phyloP scores from a whole-genome alignment of 2,329 filamentous ascomycete species.

The Cadophora luteo-olivacea region DNA sequence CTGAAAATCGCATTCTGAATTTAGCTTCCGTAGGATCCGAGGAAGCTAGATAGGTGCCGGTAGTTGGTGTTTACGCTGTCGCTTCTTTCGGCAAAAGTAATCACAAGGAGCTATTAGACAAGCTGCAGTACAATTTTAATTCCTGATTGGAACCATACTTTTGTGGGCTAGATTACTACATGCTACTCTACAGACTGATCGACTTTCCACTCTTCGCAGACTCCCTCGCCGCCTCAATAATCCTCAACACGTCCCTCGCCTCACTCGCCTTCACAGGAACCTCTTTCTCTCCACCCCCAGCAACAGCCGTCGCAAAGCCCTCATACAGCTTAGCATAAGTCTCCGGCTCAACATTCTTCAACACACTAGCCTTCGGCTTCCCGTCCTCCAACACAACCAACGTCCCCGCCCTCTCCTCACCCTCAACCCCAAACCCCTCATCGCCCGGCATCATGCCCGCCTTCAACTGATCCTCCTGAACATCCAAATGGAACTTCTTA shows the following conservation, averaged over 20 bases:
- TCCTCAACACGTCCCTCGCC: conserved; percentile 58
- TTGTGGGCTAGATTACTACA: not conserved
- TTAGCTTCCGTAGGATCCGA: too few species aligned
- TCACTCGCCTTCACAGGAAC: conserved; percentile 61
- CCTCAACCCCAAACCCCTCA: conserved; percentile 69
- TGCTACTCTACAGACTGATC: conserved; percentile 32
- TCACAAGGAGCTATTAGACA: too few species aligned
- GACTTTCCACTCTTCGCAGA: conserved; percentile 57
- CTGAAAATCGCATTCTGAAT: too few species aligned
- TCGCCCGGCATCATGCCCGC: conserved; percentile 67
- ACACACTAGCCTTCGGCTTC: conserved; percentile 55
- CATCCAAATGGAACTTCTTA: conserved; percentile 73
- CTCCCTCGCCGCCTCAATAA: conserved; percentile 62
- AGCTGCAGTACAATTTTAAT: too few species aligned
- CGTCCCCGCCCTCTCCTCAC: conserved; percentile 61
- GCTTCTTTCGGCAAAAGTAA: too few species aligned
- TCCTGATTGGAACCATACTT: too few species aligned
- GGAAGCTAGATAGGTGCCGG: too few species aligned
- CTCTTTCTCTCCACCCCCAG: conserved; percentile 52
- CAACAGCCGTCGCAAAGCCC: conserved; percentile 57
- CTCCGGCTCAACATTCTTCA: conserved; percentile 65
- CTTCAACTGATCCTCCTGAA: conserved; percentile 77
- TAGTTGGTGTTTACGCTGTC: too few species aligned
- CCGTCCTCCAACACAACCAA: conserved; percentile 60
- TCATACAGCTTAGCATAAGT: conserved; percentile 75